Evolutionary conservation across 179 eudicot species (phyloP), one percentile per base, ranked within the genome.

Genomic region (Nepenthes alata): DNA sequence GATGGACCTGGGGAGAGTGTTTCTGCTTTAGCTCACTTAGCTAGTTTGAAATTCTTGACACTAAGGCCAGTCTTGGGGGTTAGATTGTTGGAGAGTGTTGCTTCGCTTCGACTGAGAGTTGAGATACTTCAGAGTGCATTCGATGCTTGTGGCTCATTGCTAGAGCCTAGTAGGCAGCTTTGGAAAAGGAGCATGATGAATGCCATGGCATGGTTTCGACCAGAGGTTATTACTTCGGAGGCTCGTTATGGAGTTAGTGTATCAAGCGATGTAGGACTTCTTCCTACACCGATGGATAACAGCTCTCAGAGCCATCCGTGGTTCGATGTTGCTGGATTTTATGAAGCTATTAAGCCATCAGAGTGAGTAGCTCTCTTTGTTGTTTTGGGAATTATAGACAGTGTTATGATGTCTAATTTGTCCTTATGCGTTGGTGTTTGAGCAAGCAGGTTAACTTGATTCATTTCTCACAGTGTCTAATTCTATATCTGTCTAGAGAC

Each of bases 161-260:
- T 85, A 48, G 97, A 94, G 49, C 67, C 60, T 69, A 60, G 72
- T 16, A 87, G 85, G 83, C 83, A 77, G 69, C 57, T 71, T 55
- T 94, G 99, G 99, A 90, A 80, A 61, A 94, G 67, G 74, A 85
- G 95, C 70, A 85, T 94, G 96, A 83, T 82, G 91, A 87, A 62
- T 73, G 88, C 81, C 58, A 90, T 94, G 95, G 80, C 77, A 54
- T 94, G 99, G 99, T 71, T 90, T 60, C 81, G 97, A 47, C 99
- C 99, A 13, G 98, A 93, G 80, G 85, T 93, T 49, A 72, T 78
- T 16, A 81, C 84, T 63, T 85, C 96, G 9, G 99, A 90, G 75
- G 81, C 81, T 67, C 79, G 87, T 67, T 94, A 94, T 77, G 83
- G 91, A 68, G 76, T 60, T 37, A 59, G 2, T 12, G 64, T 47